Percentiles rank a stretch among this genome's conserved stretches.
Evolutionary conservation across 768 basidiomycete species (phyloP).

Genomic region (Serendipita vermifera): DNA sequence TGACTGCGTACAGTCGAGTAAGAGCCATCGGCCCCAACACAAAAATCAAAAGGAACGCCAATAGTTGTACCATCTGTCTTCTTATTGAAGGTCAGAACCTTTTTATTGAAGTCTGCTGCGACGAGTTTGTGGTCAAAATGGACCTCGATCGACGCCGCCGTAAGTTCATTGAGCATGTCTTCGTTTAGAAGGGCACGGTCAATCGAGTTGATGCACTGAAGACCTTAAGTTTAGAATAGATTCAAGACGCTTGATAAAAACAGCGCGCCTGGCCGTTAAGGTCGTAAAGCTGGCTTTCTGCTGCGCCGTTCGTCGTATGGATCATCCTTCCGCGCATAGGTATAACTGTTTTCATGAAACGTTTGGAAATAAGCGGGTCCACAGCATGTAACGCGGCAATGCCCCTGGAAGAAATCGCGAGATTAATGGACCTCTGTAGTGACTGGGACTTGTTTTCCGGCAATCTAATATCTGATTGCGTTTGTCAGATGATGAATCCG

Average conservation of each 20-base stretch:
- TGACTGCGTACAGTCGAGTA: constrained; percentile 84
- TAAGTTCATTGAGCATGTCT: constrained; percentile 63
- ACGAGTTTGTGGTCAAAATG: constrained; percentile 75
- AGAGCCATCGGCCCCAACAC: constrained; percentile 88
- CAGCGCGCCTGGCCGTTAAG: constrained; percentile 66
- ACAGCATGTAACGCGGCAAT: constrained; percentile 77
- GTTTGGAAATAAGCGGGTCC: constrained; percentile 52
- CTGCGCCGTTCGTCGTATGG: constrained; percentile 57
- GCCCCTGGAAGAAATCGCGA: constrained; percentile 89
- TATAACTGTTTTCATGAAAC: constrained; percentile 67
- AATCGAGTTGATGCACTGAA: constrained; percentile 85
- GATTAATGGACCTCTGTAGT: constrained; percentile 84
- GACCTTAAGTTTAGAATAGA: constrained; percentile 11
- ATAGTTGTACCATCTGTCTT: constrained; percentile 31
- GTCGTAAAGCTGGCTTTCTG: constrained; percentile 80
- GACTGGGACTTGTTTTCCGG: constrained; percentile 49
- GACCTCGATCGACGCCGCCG: constrained; percentile 47
- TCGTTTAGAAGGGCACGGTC: constrained; percentile 81
- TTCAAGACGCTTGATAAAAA: neutral
- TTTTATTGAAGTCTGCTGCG: constrained; percentile 59
- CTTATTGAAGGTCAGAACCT: constrained; percentile 36
- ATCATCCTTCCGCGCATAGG: constrained; percentile 97
- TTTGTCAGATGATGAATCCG: constrained; percentile 6
- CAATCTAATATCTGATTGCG: constrained; percentile 52
- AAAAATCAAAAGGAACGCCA: constrained; percentile 54